A percentile compares a stretch with the other conserved stretches of the same genome.
Conservation (phyloP, 1,284 basidiomycete species). For the Irpex rosettiformis region DNA sequence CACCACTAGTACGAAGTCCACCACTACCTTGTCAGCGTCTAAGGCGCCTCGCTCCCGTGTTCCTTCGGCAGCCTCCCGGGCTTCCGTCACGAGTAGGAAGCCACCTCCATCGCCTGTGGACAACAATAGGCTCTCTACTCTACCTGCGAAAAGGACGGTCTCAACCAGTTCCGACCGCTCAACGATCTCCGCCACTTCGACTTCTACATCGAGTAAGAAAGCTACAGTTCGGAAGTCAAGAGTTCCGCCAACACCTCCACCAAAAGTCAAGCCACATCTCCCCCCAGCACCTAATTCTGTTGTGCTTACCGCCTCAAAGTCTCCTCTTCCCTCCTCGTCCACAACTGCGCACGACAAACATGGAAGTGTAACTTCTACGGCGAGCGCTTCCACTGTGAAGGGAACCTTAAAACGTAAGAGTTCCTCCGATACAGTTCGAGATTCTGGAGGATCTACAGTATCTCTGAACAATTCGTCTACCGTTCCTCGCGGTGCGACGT, state of each 20-base stretch:
- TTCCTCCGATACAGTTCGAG: constrained; percentile 37
- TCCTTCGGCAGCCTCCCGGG: constrained; percentile 7
- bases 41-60: constrained; percentile 18
- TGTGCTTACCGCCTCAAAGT: constrained; percentile 1
- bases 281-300: constrained; percentile 12
- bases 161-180: constrained; percentile 32
- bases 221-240: constrained; percentile 6
- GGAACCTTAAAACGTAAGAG: constrained; percentile 31
- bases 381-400: constrained; percentile 26
- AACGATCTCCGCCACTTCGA: constrained; percentile 38
- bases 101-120: constrained; percentile 13
- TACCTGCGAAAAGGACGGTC: constrained; percentile 4
- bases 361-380: constrained; percentile 25
- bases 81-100: constrained; percentile 9
- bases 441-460: constrained; percentile 15
- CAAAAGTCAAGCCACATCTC: constrained; percentile 3
- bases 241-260: constrained; percentile 11
- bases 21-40: constrained; percentile 19
- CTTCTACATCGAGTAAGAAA: constrained; percentile 30
- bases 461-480: constrained; percentile 12
- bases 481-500: constrained; percentile 59
- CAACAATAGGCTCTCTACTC: constrained; percentile 8
- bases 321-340: background rate
- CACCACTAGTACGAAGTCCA: constrained; percentile 34
- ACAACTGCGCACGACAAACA: constrained; percentile 28